A percentile compares a stretch with the other conserved stretches of the same genome.
These are phyloP conservation scores for Drechslerella dactyloides DNA, from an alignment of 2,329 filamentous ascomycete species.

Conservation along the genomic window DNA sequence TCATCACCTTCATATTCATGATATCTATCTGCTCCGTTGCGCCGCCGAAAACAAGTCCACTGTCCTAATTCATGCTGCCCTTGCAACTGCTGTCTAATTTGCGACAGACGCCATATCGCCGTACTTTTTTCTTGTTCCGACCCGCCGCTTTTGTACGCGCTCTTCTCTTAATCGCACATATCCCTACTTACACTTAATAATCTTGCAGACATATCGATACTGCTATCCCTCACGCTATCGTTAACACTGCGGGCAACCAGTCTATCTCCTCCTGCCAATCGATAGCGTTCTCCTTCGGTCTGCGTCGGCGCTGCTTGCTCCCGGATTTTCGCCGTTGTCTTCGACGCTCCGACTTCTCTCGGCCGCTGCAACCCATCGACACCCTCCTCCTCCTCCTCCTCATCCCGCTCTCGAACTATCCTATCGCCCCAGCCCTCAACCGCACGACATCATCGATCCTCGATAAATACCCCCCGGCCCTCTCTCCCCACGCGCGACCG, in stretches of 20 bases:
- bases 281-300: slow-evolving; percentile 19
- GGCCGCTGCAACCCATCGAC: slow-evolving; percentile 20
- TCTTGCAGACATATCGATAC: slow-evolving; percentile 1
- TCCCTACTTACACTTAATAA: background rate
- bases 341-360: background rate
- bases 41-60: background rate
- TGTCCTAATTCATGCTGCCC: slow-evolving; percentile 2
- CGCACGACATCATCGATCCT: background rate
- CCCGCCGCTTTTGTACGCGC: background rate
- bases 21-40: background rate
- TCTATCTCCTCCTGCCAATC: slow-evolving; percentile 6
- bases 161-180: background rate
- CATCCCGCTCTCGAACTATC: too few relatives aligned
- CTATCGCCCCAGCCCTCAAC: background rate
- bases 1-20: background rate
- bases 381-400: background rate
- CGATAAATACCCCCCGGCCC: background rate
- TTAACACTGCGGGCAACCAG: background rate
- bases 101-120: background rate
- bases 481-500: slow-evolving; percentile 5
- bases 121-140: background rate
- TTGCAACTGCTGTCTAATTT: background rate
- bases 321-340: background rate
- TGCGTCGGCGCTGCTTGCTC: background rate
- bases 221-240: background rate